Evolutionary conservation across 1,284 basidiomycete species (phyloP).

Genomic region (Hypsizygus ulmarius): DNA sequence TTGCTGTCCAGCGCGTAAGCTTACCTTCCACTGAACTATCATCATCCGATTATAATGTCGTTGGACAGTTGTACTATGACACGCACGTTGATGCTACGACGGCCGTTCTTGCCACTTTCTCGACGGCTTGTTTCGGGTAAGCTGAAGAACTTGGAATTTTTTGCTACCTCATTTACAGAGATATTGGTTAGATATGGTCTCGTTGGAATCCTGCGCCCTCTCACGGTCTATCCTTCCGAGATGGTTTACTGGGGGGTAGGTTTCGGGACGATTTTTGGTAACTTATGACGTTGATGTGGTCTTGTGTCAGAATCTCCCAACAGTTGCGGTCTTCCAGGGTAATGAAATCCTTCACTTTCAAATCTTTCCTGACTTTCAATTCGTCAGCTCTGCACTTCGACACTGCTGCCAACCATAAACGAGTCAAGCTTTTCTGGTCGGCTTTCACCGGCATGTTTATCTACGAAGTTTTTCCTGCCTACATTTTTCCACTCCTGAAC

Average conservation of each 20-base stretch:
- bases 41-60: background rate
- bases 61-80: slow-evolving; percentile 53
- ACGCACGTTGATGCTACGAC: slow-evolving; percentile 54
- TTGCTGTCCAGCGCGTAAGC: slow-evolving; percentile 58
- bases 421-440: slow-evolving; percentile 61
- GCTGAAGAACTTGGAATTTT: slow-evolving; percentile 6
- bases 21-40: background rate
- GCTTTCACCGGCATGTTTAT: slow-evolving; percentile 54
- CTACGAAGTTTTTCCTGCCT: slow-evolving; percentile 57
- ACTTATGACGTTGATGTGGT: background rate
- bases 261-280: slow-evolving; percentile 5
- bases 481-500: slow-evolving; percentile 60
- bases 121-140: slow-evolving; percentile 62
- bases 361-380: slow-evolving; percentile 12
- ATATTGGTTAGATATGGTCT: slow-evolving; percentile 47
- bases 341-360: slow-evolving; percentile 1
- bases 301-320: slow-evolving; percentile 46
- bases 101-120: slow-evolving; percentile 62
- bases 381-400: slow-evolving; percentile 51
- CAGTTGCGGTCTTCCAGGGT: slow-evolving; percentile 63
- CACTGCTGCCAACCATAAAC: slow-evolving; percentile 44
- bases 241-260: slow-evolving; percentile 66
- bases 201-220: slow-evolving; percentile 53
- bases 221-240: slow-evolving; percentile 68
- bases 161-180: background rate